A percentile compares a stretch with the other conserved stretches of the same genome.
phyloP scores from a whole-genome alignment of 495 filamentous ascomycete genomes.

The Penicillium verhagenii region DNA sequence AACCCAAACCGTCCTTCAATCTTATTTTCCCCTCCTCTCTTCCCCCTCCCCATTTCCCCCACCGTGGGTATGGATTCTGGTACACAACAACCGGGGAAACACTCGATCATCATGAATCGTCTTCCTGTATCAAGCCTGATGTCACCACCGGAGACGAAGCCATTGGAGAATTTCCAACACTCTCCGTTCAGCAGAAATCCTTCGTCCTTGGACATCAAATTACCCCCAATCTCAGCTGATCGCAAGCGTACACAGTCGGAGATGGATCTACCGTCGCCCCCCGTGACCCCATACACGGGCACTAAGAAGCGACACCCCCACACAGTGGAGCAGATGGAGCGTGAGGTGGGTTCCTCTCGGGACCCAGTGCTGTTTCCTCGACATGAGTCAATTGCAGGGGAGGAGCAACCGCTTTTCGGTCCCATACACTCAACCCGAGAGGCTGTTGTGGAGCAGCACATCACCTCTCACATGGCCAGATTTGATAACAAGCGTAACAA shows the following conservation, averaged over 20 bases:
- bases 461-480: conserved; percentile 57
- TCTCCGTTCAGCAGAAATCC: conserved; percentile 34
- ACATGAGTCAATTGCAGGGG: conserved; percentile 41
- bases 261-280: conserved; percentile 65
- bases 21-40: too few relatives aligned
- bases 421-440: conserved; percentile 46
- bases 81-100: conserved; percentile 22
- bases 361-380: conserved; percentile 64
- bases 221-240: conserved; percentile 50
- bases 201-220: conserved; percentile 39
- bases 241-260: conserved; percentile 49
- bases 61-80: conserved; percentile 29
- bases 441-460: conserved; percentile 63
- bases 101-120: conserved; percentile 45
- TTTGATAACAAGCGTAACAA: conserved; percentile 58
- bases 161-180: conserved; percentile 58
- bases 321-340: conserved; percentile 40
- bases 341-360: conserved; percentile 37
- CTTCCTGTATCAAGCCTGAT: conserved; percentile 63
- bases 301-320: conserved; percentile 51
- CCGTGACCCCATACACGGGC: conserved; percentile 64
- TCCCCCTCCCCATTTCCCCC: too few relatives aligned
- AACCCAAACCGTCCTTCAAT: too few relatives aligned
- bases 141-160: conserved; percentile 69
- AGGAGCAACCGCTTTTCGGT: conserved; percentile 55